phyloP scores from a whole-genome alignment of 202 grass and related monocot genomes.

The Saccharum hybrid region DNA sequence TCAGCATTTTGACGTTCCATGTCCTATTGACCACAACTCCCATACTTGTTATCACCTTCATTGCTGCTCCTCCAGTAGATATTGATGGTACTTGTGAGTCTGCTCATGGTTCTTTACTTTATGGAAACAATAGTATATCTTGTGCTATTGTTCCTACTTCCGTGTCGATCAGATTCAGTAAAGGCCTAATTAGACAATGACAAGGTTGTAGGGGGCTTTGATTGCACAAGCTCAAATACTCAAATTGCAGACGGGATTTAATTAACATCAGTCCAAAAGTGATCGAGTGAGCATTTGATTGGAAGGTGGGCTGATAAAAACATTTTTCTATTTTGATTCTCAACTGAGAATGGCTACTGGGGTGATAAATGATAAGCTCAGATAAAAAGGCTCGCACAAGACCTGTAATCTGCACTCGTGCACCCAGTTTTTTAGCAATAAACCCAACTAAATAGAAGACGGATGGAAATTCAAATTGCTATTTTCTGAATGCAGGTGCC shows the following conservation, averaged over 20 bases:
- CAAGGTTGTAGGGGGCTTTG: too few relatives aligned
- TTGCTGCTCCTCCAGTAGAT: background rate
- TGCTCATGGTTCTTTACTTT: background rate
- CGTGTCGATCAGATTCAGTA: background rate
- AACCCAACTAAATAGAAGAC: background rate
- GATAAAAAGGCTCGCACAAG: background rate
- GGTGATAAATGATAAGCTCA: background rate
- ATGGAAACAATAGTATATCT: background rate
- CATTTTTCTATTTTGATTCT: background rate
- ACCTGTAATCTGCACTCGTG: background rate
- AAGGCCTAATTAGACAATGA: background rate
- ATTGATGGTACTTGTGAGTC: background rate
- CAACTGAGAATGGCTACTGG: background rate
- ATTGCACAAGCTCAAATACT: background rate
- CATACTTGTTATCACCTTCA: background rate
- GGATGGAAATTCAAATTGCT: background rate
- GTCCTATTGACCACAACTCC: background rate
- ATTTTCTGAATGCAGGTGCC: background rate
- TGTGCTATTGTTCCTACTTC: background rate
- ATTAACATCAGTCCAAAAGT: background rate
- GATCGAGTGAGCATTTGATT: background rate
- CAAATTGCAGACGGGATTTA: slow-evolving; percentile 13
- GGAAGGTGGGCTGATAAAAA: background rate
- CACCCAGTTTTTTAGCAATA: slow-evolving; percentile 1
- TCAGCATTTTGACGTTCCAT: background rate